phyloP scores from a whole-genome alignment of 352 stramenopile species.

The Globisporangium yorkense region DNA sequence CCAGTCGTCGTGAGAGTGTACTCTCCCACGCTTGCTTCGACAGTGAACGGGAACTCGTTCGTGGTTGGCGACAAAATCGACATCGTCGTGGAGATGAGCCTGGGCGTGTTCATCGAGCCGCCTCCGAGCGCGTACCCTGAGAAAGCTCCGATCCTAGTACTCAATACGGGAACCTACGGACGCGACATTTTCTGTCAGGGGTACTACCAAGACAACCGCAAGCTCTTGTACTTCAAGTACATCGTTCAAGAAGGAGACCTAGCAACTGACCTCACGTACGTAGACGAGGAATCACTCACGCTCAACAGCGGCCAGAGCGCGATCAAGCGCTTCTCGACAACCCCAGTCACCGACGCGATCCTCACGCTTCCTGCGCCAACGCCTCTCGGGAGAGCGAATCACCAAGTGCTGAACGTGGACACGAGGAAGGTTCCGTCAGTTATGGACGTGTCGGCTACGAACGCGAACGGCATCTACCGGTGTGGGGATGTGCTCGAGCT shows the following conservation, averaged over 20 bases:
- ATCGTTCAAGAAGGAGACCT: constrained; percentile 52
- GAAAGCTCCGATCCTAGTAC: constrained; percentile 61
- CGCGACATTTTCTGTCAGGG: constrained; percentile 50
- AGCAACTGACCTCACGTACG: constrained; percentile 47
- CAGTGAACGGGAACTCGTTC: constrained; percentile 59
- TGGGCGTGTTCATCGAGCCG: constrained; percentile 73
- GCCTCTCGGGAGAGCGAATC: constrained; percentile 28
- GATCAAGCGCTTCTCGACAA: constrained; percentile 82
- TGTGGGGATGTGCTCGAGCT: constrained; percentile 61
- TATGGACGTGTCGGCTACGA: constrained; percentile 43
- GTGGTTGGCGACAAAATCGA: constrained; percentile 77
- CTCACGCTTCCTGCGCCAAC: constrained; percentile 45
- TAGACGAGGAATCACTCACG: constrained; percentile 46
- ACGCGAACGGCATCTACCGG: constrained; percentile 43
- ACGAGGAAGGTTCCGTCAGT: constrained; percentile 47
- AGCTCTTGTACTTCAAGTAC: constrained; percentile 69
- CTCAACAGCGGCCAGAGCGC: constrained; percentile 71
- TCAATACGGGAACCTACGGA: constrained; percentile 45
- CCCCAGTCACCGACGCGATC: constrained; percentile 58
- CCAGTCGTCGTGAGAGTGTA: constrained; percentile 61
- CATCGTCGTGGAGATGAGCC: constrained; percentile 71
- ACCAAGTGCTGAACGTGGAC: constrained; percentile 56
- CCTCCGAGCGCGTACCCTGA: constrained; percentile 61
- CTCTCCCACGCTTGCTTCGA: constrained; percentile 37
- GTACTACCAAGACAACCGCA: constrained; percentile 48